Conservation (phyloP, 345 rosid genomes). For the Bruguiera sexangula region DNA sequence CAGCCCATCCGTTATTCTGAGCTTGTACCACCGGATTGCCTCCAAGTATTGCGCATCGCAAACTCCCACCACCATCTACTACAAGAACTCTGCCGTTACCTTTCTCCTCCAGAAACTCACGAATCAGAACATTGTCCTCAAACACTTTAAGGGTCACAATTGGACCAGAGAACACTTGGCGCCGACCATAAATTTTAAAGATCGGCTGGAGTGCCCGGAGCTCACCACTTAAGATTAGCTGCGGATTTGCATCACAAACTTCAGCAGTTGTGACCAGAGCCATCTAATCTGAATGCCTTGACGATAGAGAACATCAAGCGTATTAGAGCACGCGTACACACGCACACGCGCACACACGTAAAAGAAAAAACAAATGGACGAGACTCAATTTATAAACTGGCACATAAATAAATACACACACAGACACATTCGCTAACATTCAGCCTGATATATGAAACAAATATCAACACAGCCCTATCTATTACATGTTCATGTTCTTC, state of each 20-base stretch:
- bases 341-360: no score
- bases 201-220: constrained; percentile 71
- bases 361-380: no score
- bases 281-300: constrained; percentile 33
- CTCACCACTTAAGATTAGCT: constrained; percentile 63
- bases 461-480: no score
- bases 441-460: no score
- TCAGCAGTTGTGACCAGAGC: constrained; percentile 84
- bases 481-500: no score
- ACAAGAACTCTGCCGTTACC: constrained; percentile 88
- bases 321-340: no score
- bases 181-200: constrained; percentile 73
- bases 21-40: constrained; percentile 89
- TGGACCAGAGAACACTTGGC: constrained; percentile 74
- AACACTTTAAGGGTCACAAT: constrained; percentile 71
- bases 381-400: no score
- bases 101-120: constrained; percentile 78
- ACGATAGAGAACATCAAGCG: not conserved
- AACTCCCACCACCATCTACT: constrained; percentile 81
- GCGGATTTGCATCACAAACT: constrained; percentile 81
- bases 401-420: no score
- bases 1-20: constrained; percentile 88
- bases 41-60: constrained; percentile 71
- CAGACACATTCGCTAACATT: no score
- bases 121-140: constrained; percentile 77